Conservation (phyloP, 306 rosid species). For the Mimosa pudica region DNA sequence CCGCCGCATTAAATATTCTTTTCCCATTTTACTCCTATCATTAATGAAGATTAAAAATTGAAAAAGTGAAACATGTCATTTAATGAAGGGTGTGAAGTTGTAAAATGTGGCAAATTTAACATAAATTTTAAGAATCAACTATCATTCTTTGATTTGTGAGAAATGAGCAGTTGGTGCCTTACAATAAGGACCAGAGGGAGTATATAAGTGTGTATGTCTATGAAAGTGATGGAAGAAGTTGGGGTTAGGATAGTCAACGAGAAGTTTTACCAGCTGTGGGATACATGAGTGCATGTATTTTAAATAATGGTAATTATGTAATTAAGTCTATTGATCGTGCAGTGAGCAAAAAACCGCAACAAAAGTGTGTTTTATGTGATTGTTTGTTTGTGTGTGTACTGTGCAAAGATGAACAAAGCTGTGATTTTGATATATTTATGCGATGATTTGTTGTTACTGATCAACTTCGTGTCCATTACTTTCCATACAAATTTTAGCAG, state of each 20-base stretch:
- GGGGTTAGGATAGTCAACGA: neutral
- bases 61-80: no score
- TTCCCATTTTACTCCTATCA: no score
- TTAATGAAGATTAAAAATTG: no score
- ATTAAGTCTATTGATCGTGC: neutral
- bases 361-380: neutral
- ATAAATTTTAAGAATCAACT: no score
- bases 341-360: neutral
- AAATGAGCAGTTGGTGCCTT: no score
- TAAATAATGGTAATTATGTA: neutral
- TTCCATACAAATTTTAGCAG: neutral
- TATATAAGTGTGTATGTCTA: neutral
- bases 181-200: no score
- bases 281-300: neutral
- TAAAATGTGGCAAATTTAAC: no score
- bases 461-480: neutral
- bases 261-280: neutral
- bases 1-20: no score
- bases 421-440: neutral
- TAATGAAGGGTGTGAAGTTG: no score
- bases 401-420: neutral
- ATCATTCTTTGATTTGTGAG: no score
- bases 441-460: neutral
- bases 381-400: neutral
- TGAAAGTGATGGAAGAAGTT: constrained; percentile 8